Conservation (phyloP, 1,284 basidiomycete genomes). For the Malassezia yamatoensis region DNA sequence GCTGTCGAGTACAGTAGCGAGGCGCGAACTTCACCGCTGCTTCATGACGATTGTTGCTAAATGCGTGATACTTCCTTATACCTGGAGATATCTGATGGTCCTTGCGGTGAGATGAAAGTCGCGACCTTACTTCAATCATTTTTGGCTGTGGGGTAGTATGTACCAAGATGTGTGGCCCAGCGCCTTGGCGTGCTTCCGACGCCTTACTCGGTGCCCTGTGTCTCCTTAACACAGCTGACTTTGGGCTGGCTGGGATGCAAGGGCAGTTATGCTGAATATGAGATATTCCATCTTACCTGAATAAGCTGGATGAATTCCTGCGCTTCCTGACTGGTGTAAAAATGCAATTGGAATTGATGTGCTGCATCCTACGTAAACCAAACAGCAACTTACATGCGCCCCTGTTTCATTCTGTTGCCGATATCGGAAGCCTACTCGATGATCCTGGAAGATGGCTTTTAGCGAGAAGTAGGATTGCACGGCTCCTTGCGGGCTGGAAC, state of each 20-base stretch:
- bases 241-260: conserved; percentile 2
- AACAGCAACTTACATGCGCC: neutral
- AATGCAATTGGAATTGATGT: conserved; percentile 13
- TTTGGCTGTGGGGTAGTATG: too few relatives aligned
- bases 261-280: conserved; percentile 7
- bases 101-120: too few relatives aligned
- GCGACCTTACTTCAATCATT: too few relatives aligned
- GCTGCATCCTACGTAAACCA: neutral
- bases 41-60: too few relatives aligned
- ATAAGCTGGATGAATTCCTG: neutral
- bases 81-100: too few relatives aligned
- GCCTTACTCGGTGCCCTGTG: neutral
- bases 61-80: neutral
- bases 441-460: conserved; percentile 7
- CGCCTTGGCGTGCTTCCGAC: too few relatives aligned
- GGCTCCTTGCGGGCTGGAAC: neutral
- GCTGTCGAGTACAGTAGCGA: neutral
- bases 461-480: neutral
- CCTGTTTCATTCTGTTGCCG: neutral
- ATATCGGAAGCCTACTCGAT: conserved; percentile 6
- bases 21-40: neutral
- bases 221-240: too few relatives aligned
- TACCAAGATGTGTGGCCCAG: too few relatives aligned
- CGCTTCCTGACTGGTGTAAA: neutral
- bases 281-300: neutral